Percentiles rank a stretch among this genome's conserved stretches.
phyloP scores from a whole-genome alignment of 352 stramenopile species.

The Phytophthora melonis region DNA sequence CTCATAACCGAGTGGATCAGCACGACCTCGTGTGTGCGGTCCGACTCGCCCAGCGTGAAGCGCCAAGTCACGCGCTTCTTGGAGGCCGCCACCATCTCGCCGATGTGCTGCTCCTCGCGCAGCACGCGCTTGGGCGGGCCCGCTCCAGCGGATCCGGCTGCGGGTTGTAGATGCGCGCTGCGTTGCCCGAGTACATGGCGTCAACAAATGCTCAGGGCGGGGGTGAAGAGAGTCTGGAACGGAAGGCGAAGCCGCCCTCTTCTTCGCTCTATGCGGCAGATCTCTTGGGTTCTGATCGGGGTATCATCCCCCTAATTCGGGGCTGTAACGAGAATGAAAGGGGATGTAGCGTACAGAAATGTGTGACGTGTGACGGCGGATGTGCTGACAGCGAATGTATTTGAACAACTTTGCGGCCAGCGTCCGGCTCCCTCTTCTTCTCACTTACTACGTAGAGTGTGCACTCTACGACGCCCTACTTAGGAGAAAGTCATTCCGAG shows the following conservation, averaged over 20 bases:
- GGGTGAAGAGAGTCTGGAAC: background rate
- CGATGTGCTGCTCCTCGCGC: slow-evolving; percentile 82
- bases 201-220: background rate
- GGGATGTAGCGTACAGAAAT: slow-evolving; percentile 26
- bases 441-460: background rate
- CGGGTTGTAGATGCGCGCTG: slow-evolving; percentile 75
- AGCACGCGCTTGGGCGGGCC: slow-evolving; percentile 74
- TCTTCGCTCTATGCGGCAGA: slow-evolving; percentile 25
- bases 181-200: slow-evolving; percentile 68
- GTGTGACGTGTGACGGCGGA: slow-evolving; percentile 27
- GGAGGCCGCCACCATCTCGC: slow-evolving; percentile 79
- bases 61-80: slow-evolving; percentile 89
- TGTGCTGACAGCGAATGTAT: slow-evolving; percentile 20
- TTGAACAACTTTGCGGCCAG: slow-evolving; percentile 20
- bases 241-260: background rate
- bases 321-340: slow-evolving; percentile 24
- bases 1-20: slow-evolving; percentile 87
- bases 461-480: slow-evolving; percentile 30
- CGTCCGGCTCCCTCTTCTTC: slow-evolving; percentile 9
- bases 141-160: slow-evolving; percentile 72
- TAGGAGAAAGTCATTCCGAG: slow-evolving; percentile 89
- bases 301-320: slow-evolving; percentile 7
- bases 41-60: slow-evolving; percentile 81
- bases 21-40: slow-evolving; percentile 79
- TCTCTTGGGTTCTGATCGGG: slow-evolving; percentile 27